Base-by-base conservation (phyloP, 306 rosid species). In the Corylus americana region DNA sequence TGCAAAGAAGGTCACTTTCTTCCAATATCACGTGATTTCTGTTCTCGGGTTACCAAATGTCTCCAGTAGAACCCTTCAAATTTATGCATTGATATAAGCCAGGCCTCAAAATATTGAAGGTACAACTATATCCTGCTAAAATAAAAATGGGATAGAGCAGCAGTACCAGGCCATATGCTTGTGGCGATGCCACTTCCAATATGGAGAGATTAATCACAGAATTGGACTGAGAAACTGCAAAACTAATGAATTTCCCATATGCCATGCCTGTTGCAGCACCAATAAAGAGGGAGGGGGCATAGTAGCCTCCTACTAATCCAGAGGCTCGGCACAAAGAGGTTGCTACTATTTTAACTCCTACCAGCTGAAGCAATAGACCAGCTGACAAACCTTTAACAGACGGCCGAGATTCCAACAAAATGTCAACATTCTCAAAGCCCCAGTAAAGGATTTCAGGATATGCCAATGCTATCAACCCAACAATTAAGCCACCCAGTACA, bases 241-340 rank as follows among this genome's bases (percentile, higher is more conserved):
- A 80, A 83, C 92, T 79, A 66, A 94, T 83, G 75, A 91, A 69
- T 81, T 94, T 95, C 79, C 97, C 97, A 48, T 92, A 95, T 54
- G 97, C 94, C 95, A 92, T 91, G 83, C 97, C 97, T 25, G 97
- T 91, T 78, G 97, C 97, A 8, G 92, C 98, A 72, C 98, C 97
- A 84, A 85, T 95, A 86, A 92, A 94, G 85, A 95, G 95, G 75
- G 97, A 92, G 29, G 97, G 97, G 76, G 97, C 98, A 85, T 95
- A 91, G 84, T 88, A 95, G 74, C 98, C 98, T 70, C 98, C 97
- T 27, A 95, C 98, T 80, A 95, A 81, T 74, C 98, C 97, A 74
- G 94, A 92, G 53, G 98, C 97, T 51, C 94, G 92, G 67, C 97
- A 91, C 48, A 95, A 77, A 82, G 98, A 92, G 84, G 97, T 92